These are phyloP conservation scores for Chloris gayana DNA, from an alignment of 176 grass and related monocot species.

Conservation along the genomic window DNA sequence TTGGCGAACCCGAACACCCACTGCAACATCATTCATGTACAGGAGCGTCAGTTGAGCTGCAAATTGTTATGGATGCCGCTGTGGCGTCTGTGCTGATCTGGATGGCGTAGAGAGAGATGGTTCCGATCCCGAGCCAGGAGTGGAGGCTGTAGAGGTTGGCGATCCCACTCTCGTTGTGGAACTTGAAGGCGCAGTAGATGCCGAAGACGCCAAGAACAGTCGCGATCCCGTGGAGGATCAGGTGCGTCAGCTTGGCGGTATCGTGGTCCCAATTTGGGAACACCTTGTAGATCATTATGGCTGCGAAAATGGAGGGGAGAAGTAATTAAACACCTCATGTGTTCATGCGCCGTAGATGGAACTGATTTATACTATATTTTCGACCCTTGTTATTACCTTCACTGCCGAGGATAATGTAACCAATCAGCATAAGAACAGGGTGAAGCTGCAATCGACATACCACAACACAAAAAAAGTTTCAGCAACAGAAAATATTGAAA, in stretches of 20 bases:
- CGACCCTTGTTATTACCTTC: constrained; percentile 61
- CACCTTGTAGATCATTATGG: constrained; percentile 79
- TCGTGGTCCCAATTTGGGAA: constrained; percentile 65
- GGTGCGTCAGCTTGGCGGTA: constrained; percentile 64
- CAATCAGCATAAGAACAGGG: constrained; percentile 71
- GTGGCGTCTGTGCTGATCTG: constrained; percentile 36
- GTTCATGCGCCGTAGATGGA: neutral
- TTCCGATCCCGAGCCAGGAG: constrained; percentile 83
- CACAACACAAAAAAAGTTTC: no score
- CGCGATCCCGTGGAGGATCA: constrained; percentile 74
- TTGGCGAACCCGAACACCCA: constrained; percentile 81
- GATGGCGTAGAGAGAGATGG: constrained; percentile 67
- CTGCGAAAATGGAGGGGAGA: constrained; percentile 30
- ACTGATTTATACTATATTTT: neutral
- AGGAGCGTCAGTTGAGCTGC: neutral
- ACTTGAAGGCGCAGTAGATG: constrained; percentile 85
- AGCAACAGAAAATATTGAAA: no score
- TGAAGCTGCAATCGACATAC: constrained; percentile 58
- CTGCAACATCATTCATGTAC: constrained; percentile 45
- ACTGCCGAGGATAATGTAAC: constrained; percentile 84
- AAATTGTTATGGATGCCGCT: no score
- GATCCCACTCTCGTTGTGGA: constrained; percentile 89
- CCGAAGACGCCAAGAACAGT: constrained; percentile 72
- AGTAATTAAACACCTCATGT: neutral
- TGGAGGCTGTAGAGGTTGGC: constrained; percentile 91